phyloP scores from a whole-genome alignment of 2,329 filamentous ascomycete species.

The Nemania sp. region DNA sequence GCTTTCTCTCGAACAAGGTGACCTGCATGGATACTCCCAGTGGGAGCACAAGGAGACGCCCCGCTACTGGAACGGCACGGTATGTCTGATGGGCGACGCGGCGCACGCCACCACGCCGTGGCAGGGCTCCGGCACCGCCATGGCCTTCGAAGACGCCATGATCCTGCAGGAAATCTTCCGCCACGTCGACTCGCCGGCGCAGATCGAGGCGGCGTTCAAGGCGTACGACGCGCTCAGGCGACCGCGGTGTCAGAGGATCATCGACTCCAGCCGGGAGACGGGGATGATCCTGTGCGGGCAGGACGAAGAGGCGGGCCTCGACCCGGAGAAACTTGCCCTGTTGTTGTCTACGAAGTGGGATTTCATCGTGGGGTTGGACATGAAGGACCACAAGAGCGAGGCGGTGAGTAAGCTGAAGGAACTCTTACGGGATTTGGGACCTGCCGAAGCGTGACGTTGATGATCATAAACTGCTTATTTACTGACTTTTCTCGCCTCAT shows the following conservation, averaged over 20 bases:
- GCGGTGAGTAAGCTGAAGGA: not conserved
- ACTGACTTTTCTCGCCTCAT: too few species aligned
- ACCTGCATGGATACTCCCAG: slow-evolving; percentile 19
- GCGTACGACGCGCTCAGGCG: slow-evolving; percentile 18
- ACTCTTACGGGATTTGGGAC: too few species aligned
- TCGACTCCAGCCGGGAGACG: slow-evolving; percentile 27
- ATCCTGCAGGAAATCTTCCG: slow-evolving; percentile 8
- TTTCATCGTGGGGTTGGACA: slow-evolving; percentile 10
- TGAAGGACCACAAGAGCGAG: not conserved
- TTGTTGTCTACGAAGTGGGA: slow-evolving; percentile 15
- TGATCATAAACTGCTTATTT: too few species aligned
- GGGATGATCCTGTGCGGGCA: slow-evolving; percentile 23
- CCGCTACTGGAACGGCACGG: slow-evolving; percentile 11
- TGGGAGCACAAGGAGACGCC: slow-evolving; percentile 30
- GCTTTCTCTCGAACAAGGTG: slow-evolving; percentile 21
- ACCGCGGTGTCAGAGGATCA: slow-evolving; percentile 23
- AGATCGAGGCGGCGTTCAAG: not conserved
- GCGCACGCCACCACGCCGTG: slow-evolving; percentile 29
- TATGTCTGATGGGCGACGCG: slow-evolving; percentile 29
- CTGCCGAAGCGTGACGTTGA: too few species aligned
- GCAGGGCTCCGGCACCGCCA: slow-evolving; percentile 24
- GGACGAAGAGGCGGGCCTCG: not conserved
- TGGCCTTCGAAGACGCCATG: slow-evolving; percentile 31
- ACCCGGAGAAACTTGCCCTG: slow-evolving; percentile 3
- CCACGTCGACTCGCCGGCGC: not conserved